A percentile compares a stretch with the other conserved stretches of the same genome.
phyloP scores from a whole-genome alignment of 192 early-diverging fungal species.

The Dissophora ornata region DNA sequence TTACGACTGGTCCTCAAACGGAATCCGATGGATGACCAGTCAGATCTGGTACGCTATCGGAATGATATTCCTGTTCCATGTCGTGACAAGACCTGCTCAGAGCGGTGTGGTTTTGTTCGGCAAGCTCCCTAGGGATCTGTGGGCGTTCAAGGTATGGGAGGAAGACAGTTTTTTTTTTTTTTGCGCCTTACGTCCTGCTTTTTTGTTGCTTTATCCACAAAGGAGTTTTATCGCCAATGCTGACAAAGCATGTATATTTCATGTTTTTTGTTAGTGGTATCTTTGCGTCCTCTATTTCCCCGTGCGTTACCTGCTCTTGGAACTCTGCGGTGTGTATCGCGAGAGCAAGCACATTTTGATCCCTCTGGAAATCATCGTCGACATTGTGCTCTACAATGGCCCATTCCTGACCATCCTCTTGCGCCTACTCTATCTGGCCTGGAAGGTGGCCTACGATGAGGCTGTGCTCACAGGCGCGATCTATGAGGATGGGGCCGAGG shows the following conservation, averaged over 20 bases:
- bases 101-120: conserved; percentile 49
- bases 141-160: conserved; percentile 45
- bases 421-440: conserved; percentile 40
- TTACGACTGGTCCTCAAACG: conserved; percentile 45
- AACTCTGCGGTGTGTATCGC: conserved; percentile 33
- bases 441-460: conserved; percentile 54
- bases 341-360: conserved; percentile 42
- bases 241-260: neutral
- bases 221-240: no score
- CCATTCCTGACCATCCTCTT: conserved; percentile 38
- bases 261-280: conserved; percentile 31
- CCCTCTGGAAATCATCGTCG: conserved; percentile 47
- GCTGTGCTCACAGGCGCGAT: conserved; percentile 51
- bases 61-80: conserved; percentile 53
- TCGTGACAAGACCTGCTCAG: conserved; percentile 50
- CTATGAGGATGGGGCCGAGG: conserved; percentile 22
- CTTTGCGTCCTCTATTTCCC: conserved; percentile 42
- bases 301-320: conserved; percentile 36
- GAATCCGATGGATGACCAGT: conserved; percentile 51
- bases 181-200: no score
- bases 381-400: conserved; percentile 50
- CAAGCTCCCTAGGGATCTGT: conserved; percentile 42
- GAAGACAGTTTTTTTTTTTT: neutral
- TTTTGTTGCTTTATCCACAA: no score
- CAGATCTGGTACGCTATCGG: conserved; percentile 55